These are phyloP conservation scores for Tricladium varicosporioides DNA, from an alignment of 2,329 filamentous ascomycete species.

Conservation along the genomic window DNA sequence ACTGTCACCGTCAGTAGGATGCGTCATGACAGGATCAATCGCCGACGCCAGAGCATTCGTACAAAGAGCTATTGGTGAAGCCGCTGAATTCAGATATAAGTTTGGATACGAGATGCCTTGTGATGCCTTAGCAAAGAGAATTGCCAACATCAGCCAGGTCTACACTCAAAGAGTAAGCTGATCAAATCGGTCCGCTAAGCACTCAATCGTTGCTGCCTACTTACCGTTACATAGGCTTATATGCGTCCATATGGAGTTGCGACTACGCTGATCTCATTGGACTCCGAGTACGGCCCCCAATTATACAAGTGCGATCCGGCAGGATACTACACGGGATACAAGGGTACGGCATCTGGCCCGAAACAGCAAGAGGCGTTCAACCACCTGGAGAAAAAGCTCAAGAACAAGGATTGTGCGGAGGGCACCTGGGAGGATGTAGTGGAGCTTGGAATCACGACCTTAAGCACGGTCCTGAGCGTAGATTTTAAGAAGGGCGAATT, in stretches of 20 bases:
- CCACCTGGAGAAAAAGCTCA: conserved; percentile 98
- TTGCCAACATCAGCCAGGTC: conserved; percentile 99
- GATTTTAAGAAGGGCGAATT: conserved; percentile 99
- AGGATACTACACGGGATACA: conserved; percentile 98
- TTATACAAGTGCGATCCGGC: conserved; percentile 98
- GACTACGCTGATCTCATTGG: conserved; percentile 90
- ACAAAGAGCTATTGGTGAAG: conserved; percentile 89
- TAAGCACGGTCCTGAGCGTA: conserved; percentile 95
- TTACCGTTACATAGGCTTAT: conserved; percentile 64
- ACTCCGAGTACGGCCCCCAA: conserved; percentile 88
- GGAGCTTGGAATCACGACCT: conserved; percentile 89
- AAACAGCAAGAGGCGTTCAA: conserved; percentile 99
- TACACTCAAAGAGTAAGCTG: conserved; percentile 87
- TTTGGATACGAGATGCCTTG: conserved; percentile 99
- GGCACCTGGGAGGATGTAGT: conserved; percentile 97
- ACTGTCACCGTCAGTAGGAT: conserved; percentile 92
- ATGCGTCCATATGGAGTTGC: conserved; percentile 98
- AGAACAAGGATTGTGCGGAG: conserved; percentile 94
- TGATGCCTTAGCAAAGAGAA: conserved; percentile 90
- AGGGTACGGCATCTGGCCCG: conserved; percentile 92
- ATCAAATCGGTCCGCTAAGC: conserved; percentile 33
- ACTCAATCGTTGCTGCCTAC: conserved; percentile 18
- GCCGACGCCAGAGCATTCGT: conserved; percentile 94
- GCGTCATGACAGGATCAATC: conserved; percentile 98
- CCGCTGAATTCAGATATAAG: conserved; percentile 97